Conservation (phyloP, 2,329 filamentous ascomycete species). For the Colletotrichum melonis region DNA sequence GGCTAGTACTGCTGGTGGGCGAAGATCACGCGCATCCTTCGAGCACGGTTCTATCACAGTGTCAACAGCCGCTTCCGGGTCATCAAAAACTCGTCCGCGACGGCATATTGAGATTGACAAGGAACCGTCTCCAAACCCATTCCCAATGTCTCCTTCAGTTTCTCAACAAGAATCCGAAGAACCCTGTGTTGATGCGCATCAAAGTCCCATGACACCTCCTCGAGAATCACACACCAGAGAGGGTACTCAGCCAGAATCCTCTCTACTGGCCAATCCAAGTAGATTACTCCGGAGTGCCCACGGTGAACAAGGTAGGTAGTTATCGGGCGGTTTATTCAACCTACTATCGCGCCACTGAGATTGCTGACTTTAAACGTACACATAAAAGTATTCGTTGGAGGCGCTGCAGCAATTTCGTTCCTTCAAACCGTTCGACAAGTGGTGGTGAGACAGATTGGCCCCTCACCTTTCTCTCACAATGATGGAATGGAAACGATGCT, state of each 20-base stretch:
- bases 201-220: neutral
- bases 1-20: neutral
- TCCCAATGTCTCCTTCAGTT: neutral
- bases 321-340: neutral
- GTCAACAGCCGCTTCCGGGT: neutral
- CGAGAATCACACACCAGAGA: neutral
- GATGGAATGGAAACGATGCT: conserved; percentile 62
- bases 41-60: neutral
- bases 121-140: neutral
- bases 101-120: neutral
- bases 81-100: neutral
- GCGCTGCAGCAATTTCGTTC: neutral
- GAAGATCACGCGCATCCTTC: neutral
- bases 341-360: neutral
- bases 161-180: neutral
- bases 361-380: neutral
- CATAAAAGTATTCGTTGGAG: neutral
- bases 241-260: neutral
- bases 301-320: neutral
- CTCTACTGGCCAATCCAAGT: neutral
- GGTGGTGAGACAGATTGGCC: conserved; percentile 53
- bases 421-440: neutral
- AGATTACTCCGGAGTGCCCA: neutral
- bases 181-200: neutral
- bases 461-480: conserved; percentile 64